phyloP scores from a whole-genome alignment of 2,329 filamentous ascomycete genomes.

The Aspergillus caelatus region DNA sequence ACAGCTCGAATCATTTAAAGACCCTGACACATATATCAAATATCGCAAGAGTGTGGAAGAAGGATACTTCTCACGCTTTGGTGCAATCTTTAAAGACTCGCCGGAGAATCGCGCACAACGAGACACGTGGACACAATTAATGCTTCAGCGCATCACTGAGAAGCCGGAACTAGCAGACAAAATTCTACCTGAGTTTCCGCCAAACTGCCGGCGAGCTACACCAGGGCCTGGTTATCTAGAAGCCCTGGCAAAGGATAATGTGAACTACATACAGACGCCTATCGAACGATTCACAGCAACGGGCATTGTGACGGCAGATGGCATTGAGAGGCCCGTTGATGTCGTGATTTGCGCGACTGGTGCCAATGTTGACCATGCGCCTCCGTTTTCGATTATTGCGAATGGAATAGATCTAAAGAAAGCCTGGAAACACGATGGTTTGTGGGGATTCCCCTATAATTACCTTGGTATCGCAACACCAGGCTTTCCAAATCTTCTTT shows the following conservation, averaged over 20 bases:
- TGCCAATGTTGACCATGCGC: slow-evolving; percentile 61
- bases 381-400: slow-evolving; percentile 63
- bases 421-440: slow-evolving; percentile 60
- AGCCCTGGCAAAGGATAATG: slow-evolving; percentile 63
- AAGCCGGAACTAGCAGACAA: slow-evolving; percentile 60
- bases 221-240: slow-evolving; percentile 70
- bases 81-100: slow-evolving; percentile 57
- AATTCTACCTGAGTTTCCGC: slow-evolving; percentile 65
- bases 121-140: slow-evolving; percentile 54
- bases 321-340: slow-evolving; percentile 60
- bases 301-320: slow-evolving; percentile 64
- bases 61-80: slow-evolving; percentile 65
- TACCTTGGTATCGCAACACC: slow-evolving; percentile 68
- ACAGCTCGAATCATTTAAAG: slow-evolving; percentile 59
- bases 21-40: slow-evolving; percentile 63
- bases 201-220: slow-evolving; percentile 66
- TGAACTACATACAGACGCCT: slow-evolving; percentile 60
- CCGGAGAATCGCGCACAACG: slow-evolving; percentile 53
- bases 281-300: slow-evolving; percentile 63
- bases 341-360: slow-evolving; percentile 71
- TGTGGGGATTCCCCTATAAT: slow-evolving; percentile 66
- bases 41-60: slow-evolving; percentile 62
- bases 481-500: slow-evolving; percentile 69
- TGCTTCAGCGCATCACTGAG: slow-evolving; percentile 56
- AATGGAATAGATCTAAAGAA: slow-evolving; percentile 56